These are phyloP conservation scores for Sporothrix luriei DNA, from an alignment of 2,329 filamentous ascomycete genomes.

Conservation along the genomic window DNA sequence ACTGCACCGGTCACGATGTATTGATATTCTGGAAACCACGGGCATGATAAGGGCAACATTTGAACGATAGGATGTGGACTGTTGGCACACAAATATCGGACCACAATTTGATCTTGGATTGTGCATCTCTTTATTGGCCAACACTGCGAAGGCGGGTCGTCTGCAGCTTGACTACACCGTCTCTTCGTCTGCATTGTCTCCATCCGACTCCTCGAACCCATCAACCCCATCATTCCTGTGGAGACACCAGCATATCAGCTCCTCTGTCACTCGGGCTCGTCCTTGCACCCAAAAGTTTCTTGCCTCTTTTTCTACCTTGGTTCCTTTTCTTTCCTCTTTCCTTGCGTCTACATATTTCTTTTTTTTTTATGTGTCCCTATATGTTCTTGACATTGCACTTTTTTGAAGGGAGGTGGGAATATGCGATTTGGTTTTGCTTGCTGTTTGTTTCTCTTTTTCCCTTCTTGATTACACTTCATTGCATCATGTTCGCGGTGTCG, in stretches of 20 bases:
- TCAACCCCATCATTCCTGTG: not conserved
- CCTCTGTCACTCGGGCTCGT: not conserved
- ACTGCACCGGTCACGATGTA: not conserved
- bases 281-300: conserved; percentile 25
- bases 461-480: conserved; percentile 2
- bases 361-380: conserved; percentile 11
- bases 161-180: not conserved
- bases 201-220: no score
- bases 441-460: conserved; percentile 15
- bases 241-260: not conserved
- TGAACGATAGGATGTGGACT: conserved; percentile 17
- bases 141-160: conserved; percentile 4
- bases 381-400: not conserved
- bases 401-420: conserved; percentile 25
- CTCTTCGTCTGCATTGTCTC: conserved; percentile 6
- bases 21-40: not conserved
- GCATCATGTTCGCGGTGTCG: conserved; percentile 27
- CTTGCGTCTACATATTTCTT: not conserved
- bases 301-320: conserved; percentile 1
- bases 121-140: not conserved
- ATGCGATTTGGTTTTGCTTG: conserved; percentile 18
- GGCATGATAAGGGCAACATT: conserved; percentile 13
- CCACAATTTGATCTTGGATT: conserved; percentile 3
- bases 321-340: not conserved
- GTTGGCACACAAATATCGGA: not conserved